Evolutionary conservation across 768 basidiomycete species (phyloP), one percentile per base, ranked within the genome.

Genomic region (Scleroderma citrinum): DNA sequence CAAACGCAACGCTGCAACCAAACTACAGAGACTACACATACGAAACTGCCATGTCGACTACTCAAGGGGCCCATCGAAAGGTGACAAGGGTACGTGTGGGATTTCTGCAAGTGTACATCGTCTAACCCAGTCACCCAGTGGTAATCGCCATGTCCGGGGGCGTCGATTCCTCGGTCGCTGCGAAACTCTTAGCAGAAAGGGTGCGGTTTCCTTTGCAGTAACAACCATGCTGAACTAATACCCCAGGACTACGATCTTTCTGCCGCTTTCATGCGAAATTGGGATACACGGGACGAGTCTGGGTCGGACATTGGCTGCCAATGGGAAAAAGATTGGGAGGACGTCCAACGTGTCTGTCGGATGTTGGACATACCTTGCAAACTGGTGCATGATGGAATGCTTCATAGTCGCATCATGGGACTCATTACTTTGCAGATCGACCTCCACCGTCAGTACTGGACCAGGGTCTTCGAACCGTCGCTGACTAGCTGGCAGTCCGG

Each of bases 271-370:
- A 98, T 98, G 94, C 80, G 91, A 19, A 97, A 98, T 51, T 98
- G 94, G 94, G 88, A 92, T 57, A 86, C 85, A 2, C 75, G 84
- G 35, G 88, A 92, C 59, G 91, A 93, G 67, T 80, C 75, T 21
- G 85, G 80, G 16, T 77, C 82, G 0, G 87, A 87, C 59, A 74
- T 72, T n/a, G 87, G 88, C 3, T 98, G 94, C 57, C 90, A 93
- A 64, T 98, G 94, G 94, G 86, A 97, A 68, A 85, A 82, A 51
- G 94, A 97, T 59, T 96, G 88, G 87, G 80, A 86, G 52, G 92
- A 95, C 63, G 94, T 96, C 1, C 84, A 84, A 58, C 70, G 72
- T 16, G 88, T 96, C 12, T 92, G 92, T 61, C 76, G 69, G 44
- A 71, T 77, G 56, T 75, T 86, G 20, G 87, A 78, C 49, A 77